Conservation (phyloP, 768 basidiomycete genomes). For the Favolaschia claudopus region DNA sequence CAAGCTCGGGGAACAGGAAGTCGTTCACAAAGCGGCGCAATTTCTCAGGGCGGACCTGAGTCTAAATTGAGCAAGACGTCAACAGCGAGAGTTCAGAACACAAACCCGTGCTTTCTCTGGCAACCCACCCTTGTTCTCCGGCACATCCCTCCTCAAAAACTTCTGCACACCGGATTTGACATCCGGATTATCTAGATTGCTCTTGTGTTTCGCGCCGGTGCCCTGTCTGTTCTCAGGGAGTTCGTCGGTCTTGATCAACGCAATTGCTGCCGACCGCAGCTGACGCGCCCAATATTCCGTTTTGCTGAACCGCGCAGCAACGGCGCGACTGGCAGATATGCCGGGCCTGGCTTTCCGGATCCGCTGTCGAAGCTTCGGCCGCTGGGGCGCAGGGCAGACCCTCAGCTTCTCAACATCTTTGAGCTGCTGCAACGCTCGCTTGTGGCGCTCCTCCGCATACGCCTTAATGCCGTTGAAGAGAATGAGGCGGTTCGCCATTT, state of each 20-base stretch:
- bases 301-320: constrained; percentile 1
- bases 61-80: no score
- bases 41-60: constrained; percentile 10
- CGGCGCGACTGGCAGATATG: background rate
- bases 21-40: constrained; percentile 10
- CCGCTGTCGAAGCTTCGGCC: no score
- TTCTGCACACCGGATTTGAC: background rate
- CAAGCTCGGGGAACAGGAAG: constrained; percentile 1
- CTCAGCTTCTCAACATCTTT: no score
- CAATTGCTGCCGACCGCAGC: background rate
- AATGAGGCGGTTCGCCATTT: no score
- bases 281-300: constrained; percentile 4
- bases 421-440: no score
- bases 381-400: no score
- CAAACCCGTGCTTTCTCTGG: background rate
- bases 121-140: constrained; percentile 6
- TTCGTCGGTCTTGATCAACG: background rate
- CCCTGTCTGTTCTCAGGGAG: constrained; percentile 20
- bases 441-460: no score
- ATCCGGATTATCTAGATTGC: background rate
- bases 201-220: constrained; percentile 9
- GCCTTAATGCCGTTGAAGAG: no score
- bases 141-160: constrained; percentile 1
- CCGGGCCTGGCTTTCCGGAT: no score
- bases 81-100: background rate